Evolutionary conservation across 2,329 filamentous ascomycete genomes (phyloP), one percentile per base, ranked within the genome.

Genomic region (Monosporascus sp.): DNA sequence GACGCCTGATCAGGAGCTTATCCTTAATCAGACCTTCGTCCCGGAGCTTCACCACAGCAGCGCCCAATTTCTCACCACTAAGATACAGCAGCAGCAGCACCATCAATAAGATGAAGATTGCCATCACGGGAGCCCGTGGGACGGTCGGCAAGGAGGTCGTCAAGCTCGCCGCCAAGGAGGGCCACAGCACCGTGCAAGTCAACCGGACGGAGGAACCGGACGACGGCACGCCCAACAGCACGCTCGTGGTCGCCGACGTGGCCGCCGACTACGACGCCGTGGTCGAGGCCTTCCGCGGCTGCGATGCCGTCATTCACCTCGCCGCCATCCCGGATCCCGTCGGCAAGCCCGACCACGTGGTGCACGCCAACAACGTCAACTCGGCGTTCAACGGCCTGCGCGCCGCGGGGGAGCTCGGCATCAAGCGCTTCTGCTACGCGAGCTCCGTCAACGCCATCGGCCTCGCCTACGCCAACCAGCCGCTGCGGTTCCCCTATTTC

Each of bases 361-460:
- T 71, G 0, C 69, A 71, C 57, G 63, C 60, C 53, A 71, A 70
- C 61, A 72, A 72, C 53, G 68, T 70, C 47, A 65, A 64, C 51
- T 58, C 62, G 0, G 68, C 69, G 1, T 71, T 71, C 60, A 73
- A 72, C 41, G 68, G 70, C n/a, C 68, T 72, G 38, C 66, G 65
- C 17, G 70, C 70, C 15, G 67, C 68, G 2, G 69, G 58, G 11
- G 64, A 67, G 27, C 56, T 68, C 2, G 68, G 66, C 5, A 70
- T 72, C 52, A 65, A 62, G 44, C 62, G 60, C 11, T 56, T 72
- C 39, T 68, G 66, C 61, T 72, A 70, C 52, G 31, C 31, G 31
- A 35, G 31, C 31, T 35, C 49, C 6, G 69, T 72, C 31, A 71
- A 70, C 41, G 69, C 70, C 6, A 66, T 72, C 20, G 69, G 69